Evolutionary conservation across 2,329 filamentous ascomycete species (phyloP).

Genomic region (Aureobasidium pullulans): DNA sequence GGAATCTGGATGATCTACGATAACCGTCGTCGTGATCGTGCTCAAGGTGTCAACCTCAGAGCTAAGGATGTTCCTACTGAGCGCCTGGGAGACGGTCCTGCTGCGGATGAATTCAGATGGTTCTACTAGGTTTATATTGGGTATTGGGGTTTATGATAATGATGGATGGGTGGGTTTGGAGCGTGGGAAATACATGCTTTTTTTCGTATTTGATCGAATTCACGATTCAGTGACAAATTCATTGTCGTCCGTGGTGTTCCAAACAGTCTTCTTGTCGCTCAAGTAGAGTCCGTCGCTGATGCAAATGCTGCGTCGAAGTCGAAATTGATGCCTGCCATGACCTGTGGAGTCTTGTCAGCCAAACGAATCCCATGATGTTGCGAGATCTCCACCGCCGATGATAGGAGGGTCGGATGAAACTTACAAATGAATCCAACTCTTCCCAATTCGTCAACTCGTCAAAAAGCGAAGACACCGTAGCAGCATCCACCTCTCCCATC

Average conservation of each 20-base stretch:
- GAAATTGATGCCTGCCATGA: background rate
- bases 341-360: background rate
- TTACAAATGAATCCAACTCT: background rate
- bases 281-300: background rate
- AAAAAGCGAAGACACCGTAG: background rate
- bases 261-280: too few species aligned
- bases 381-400: background rate
- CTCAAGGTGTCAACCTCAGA: slow-evolving; percentile 47
- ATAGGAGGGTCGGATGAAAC: background rate
- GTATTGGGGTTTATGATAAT: background rate
- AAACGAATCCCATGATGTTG: background rate
- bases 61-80: slow-evolving; percentile 45
- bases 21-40: slow-evolving; percentile 53
- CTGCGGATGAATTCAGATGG: slow-evolving; percentile 39
- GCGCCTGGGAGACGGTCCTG: slow-evolving; percentile 38
- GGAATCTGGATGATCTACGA: slow-evolving; percentile 59
- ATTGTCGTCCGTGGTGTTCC: too few species aligned
- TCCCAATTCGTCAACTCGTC: background rate
- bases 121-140: slow-evolving; percentile 20
- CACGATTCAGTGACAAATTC: too few species aligned
- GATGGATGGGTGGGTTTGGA: background rate
- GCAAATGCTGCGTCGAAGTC: background rate
- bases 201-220: too few species aligned
- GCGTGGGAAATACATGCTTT: too few species aligned
- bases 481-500: background rate